Conservation (phyloP, 2,329 filamentous ascomycete genomes). For the Neonectria faginata region DNA sequence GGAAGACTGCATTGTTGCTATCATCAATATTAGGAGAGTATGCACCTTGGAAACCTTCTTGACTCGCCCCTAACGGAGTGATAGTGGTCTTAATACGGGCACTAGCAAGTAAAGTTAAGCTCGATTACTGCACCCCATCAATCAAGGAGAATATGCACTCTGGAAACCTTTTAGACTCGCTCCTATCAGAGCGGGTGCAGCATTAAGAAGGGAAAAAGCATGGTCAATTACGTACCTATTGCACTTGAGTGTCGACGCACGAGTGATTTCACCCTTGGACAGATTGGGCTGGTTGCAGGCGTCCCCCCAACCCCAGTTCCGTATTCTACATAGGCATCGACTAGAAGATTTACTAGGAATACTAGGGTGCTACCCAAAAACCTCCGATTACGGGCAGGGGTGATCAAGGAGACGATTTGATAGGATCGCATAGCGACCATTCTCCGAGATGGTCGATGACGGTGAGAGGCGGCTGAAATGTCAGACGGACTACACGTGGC, state of each 20-base stretch:
- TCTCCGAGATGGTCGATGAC: background rate
- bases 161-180: background rate
- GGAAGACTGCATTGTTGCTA: too few species aligned
- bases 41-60: background rate
- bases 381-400: background rate
- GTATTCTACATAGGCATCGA: conserved; percentile 9
- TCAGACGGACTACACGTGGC: conserved; percentile 8
- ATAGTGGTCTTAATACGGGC: background rate
- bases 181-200: background rate
- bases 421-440: conserved; percentile 21
- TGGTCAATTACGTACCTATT: background rate
- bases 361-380: background rate
- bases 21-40: too few species aligned
- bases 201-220: background rate
- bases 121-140: too few species aligned
- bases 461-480: background rate
- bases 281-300: background rate
- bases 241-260: background rate
- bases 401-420: conserved; percentile 1
- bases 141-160: too few species aligned
- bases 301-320: background rate
- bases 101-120: background rate
- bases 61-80: background rate
- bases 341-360: background rate
- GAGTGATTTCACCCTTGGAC: background rate